These are phyloP conservation scores for Kwoniella newhampshirensis DNA, from an alignment of 768 basidiomycete species.

Conservation along the genomic window DNA sequence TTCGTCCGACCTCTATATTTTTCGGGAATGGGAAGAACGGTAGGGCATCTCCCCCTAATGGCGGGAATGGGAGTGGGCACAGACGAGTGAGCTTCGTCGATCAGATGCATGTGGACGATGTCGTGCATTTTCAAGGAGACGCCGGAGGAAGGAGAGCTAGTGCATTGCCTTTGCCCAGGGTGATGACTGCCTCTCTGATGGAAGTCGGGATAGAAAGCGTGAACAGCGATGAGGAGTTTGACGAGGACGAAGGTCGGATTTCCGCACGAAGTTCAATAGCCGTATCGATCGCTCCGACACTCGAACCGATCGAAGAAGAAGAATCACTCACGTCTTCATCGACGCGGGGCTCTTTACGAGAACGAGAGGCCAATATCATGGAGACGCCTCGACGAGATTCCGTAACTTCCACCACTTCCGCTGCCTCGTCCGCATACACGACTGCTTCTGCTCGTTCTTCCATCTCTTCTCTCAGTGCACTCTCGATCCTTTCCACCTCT, in stretches of 20 bases:
- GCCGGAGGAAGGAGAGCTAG: constrained; percentile 4
- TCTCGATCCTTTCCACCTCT: constrained; percentile 29
- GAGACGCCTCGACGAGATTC: constrained; percentile 2
- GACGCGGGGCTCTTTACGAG: neutral
- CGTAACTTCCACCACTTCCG: neutral
- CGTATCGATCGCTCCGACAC: constrained; percentile 9
- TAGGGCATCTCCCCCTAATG: constrained; percentile 7
- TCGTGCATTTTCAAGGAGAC: neutral
- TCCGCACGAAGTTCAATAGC: constrained; percentile 10
- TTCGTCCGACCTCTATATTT: neutral
- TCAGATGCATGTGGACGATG: constrained; percentile 3
- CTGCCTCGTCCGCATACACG: constrained; percentile 16
- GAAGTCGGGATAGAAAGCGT: neutral
- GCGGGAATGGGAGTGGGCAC: neutral
- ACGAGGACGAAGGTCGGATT: constrained; percentile 8
- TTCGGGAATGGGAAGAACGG: constrained; percentile 2
- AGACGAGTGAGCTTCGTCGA: constrained; percentile 30
- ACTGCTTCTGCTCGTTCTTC: constrained; percentile 32
- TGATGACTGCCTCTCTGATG: constrained; percentile 15
- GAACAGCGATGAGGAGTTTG: constrained; percentile 3
- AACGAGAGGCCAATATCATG: neutral
- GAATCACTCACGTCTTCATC: constrained; percentile 6
- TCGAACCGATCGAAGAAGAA: constrained; percentile 23
- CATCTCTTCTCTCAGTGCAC: constrained; percentile 23
- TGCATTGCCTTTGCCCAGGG: constrained; percentile 3